These are phyloP conservation scores for Cryphonectria naterciae DNA, from an alignment of 2,329 filamentous ascomycete genomes.

Conservation along the genomic window DNA sequence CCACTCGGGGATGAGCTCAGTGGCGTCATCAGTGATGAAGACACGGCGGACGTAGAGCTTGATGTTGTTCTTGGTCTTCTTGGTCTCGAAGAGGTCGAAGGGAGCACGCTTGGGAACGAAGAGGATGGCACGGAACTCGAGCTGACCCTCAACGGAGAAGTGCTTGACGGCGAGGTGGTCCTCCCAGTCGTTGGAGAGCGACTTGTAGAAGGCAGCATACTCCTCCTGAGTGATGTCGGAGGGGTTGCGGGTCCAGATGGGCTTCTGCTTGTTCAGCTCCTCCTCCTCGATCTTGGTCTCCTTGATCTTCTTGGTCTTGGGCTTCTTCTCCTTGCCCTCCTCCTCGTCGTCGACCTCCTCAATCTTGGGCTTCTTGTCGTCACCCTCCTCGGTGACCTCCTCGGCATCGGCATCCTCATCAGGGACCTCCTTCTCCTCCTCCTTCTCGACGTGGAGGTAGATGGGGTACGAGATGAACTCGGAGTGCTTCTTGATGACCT, in stretches of 20 bases:
- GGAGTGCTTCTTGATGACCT: conserved; percentile 99
- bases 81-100: conserved; percentile 99
- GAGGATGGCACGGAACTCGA: conserved; percentile 99
- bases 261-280: conserved; percentile 94
- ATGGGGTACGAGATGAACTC: conserved; percentile 99
- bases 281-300: conserved; percentile 98
- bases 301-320: conserved; percentile 99
- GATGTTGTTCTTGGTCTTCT: conserved; percentile 99
- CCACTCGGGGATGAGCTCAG: conserved; percentile 99
- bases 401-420: conserved; percentile 83
- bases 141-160: conserved; percentile 99
- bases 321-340: conserved; percentile 83
- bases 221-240: conserved; percentile 85
- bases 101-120: conserved; percentile 99
- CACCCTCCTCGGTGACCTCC: conserved; percentile 66
- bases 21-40: conserved; percentile 99
- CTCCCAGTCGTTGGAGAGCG: conserved; percentile 99
- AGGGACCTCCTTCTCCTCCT: conserved; percentile 98
- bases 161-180: conserved; percentile 99
- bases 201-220: conserved; percentile 99
- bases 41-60: conserved; percentile 99
- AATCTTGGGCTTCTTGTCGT: conserved; percentile 94
- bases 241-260: conserved; percentile 86
- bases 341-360: conserved; percentile 90
- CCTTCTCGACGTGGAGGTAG: conserved; percentile 99